These are phyloP conservation scores for Rhypophila decipiens DNA, from an alignment of 495 filamentous ascomycete genomes.

Conservation along the genomic window DNA sequence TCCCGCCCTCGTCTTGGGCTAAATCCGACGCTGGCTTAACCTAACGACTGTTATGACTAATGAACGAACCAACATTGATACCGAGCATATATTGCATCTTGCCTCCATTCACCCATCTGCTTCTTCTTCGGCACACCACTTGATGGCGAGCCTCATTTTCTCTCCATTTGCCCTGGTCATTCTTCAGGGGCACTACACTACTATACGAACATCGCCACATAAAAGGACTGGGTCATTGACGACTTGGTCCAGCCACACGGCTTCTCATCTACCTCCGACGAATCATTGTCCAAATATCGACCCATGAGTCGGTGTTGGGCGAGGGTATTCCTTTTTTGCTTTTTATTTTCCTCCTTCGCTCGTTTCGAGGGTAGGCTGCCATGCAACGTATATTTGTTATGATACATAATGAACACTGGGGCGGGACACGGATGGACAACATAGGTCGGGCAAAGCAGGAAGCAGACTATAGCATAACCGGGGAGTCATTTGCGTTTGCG, in stretches of 20 bases:
- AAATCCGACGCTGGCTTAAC: not conserved
- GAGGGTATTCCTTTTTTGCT: not conserved
- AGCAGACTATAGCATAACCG: not conserved
- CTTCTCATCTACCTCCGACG: not conserved
- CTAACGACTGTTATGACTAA: constrained; percentile 24
- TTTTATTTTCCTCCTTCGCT: not conserved
- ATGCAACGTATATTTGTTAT: not conserved
- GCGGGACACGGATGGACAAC: too few relatives aligned
- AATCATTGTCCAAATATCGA: too few relatives aligned
- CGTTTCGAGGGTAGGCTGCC: too few relatives aligned
- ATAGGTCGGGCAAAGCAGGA: not conserved
- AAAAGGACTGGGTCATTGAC: not conserved
- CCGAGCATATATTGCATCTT: not conserved
- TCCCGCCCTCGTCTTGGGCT: too few relatives aligned
- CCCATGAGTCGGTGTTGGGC: too few relatives aligned
- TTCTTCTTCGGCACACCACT: too few relatives aligned
- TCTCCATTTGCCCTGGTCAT: too few relatives aligned
- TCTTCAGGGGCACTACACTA: too few relatives aligned
- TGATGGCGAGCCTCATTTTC: too few relatives aligned
- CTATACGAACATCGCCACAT: not conserved
- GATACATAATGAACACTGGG: not conserved
- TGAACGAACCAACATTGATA: constrained; percentile 12
- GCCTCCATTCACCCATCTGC: not conserved
- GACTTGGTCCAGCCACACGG: not conserved
- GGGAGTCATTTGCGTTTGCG: too few relatives aligned